Conservation (phyloP, 345 rosid species). For the Brassica juncea region DNA sequence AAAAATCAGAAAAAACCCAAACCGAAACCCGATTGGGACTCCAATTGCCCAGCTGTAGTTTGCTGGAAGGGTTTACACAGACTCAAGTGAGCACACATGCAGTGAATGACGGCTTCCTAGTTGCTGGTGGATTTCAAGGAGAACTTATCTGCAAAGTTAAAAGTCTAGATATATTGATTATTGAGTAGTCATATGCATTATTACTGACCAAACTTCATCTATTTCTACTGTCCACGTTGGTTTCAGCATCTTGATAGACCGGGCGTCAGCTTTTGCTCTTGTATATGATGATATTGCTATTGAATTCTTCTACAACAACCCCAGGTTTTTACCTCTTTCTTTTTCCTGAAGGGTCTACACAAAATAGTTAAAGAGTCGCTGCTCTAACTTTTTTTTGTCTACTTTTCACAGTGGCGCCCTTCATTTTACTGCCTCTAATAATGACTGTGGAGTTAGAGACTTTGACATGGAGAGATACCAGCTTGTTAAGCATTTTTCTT, state of each 20-base stretch:
- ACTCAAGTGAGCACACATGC: slow-evolving; percentile 88
- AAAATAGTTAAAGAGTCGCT: neutral
- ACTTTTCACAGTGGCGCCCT: slow-evolving; percentile 57
- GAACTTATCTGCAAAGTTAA: slow-evolving; percentile 82
- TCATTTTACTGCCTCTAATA: slow-evolving; percentile 80
- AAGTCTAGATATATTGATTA: neutral
- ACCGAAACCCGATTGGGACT: too few species aligned
- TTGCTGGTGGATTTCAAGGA: slow-evolving; percentile 89
- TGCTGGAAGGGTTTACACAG: slow-evolving; percentile 75
- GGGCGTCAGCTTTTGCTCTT: slow-evolving; percentile 84
- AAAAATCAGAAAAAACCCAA: too few species aligned
- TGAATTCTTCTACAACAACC: slow-evolving; percentile 76
- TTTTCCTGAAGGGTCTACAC: neutral
- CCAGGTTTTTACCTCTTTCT: slow-evolving; percentile 47
- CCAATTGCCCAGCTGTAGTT: slow-evolving; percentile 24
- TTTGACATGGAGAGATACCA: slow-evolving; percentile 86
- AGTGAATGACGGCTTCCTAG: slow-evolving; percentile 63
- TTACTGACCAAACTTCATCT: slow-evolving; percentile 11
- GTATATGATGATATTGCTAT: slow-evolving; percentile 95
- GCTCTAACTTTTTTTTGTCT: slow-evolving; percentile 30
- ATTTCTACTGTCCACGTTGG: slow-evolving; percentile 7
- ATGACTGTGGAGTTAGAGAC: slow-evolving; percentile 79
- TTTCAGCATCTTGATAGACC: slow-evolving; percentile 80
- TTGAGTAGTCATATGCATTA: neutral
- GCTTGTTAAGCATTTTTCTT: slow-evolving; percentile 56